Evolutionary conservation across 179 eudicot genomes (phyloP).

Genomic region (Beta lomatogona): DNA sequence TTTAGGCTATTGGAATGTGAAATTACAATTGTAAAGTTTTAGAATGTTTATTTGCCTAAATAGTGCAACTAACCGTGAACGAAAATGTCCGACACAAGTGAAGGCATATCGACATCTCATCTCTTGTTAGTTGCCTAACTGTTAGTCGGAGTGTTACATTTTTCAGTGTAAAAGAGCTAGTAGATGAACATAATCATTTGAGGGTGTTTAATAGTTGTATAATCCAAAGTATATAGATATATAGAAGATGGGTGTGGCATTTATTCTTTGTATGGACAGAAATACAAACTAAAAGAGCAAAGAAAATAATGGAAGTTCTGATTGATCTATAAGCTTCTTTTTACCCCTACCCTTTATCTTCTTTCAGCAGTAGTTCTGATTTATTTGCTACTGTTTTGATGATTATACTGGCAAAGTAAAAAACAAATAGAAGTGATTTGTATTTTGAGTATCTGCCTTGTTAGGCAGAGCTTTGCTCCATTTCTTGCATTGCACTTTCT

Average conservation of each 20-base stretch:
- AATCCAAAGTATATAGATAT: constrained; percentile 16
- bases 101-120: background rate
- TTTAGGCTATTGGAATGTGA: background rate
- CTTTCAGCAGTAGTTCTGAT: constrained; percentile 26
- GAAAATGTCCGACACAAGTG: background rate
- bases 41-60: background rate
- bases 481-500: constrained; percentile 25
- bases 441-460: constrained; percentile 12
- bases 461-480: constrained; percentile 23
- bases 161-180: constrained; percentile 3
- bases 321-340: constrained; percentile 28
- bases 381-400: constrained; percentile 28
- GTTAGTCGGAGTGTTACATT: background rate
- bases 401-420: constrained; percentile 31
- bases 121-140: background rate
- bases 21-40: background rate
- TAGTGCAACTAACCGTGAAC: no score
- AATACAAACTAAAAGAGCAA: constrained; percentile 26
- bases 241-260: constrained; percentile 7
- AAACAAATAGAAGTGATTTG: constrained; percentile 17
- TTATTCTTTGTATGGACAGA: constrained; percentile 23
- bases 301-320: constrained; percentile 11
- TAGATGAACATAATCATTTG: constrained; percentile 18
- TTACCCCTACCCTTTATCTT: constrained; percentile 10
- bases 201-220: constrained; percentile 18